Conservation (phyloP, 1,284 basidiomycete genomes). For the Pascua sp. region DNA sequence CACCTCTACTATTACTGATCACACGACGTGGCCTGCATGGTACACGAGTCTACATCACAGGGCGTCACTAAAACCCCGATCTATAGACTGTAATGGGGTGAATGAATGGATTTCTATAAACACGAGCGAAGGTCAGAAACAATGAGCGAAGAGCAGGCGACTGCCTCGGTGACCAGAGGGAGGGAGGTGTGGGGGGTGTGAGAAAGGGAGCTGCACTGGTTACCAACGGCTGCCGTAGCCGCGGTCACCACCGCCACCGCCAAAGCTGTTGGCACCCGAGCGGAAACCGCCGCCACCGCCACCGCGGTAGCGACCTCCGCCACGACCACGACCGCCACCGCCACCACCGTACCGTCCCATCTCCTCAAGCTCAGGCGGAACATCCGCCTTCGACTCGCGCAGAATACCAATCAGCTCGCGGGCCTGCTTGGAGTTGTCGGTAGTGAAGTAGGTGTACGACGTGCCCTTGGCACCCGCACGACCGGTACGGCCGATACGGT, state of each 20-base stretch:
- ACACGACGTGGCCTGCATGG: too few species aligned
- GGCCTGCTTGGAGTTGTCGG: slow-evolving; percentile 89
- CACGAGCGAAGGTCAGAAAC: neutral
- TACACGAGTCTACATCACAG: too few species aligned
- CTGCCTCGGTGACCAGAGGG: too few species aligned
- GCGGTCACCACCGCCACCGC: slow-evolving; percentile 41
- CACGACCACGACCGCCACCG: slow-evolving; percentile 50
- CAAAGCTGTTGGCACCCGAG: slow-evolving; percentile 20
- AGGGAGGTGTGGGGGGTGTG: too few species aligned
- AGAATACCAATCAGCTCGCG: slow-evolving; percentile 87
- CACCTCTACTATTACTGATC: too few species aligned
- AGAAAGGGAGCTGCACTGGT: neutral
- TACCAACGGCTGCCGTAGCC: slow-evolving; percentile 38
- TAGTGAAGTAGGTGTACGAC: slow-evolving; percentile 94
- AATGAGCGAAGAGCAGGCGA: neutral
- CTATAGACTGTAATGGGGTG: too few species aligned
- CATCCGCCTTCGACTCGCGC: slow-evolving; percentile 79
- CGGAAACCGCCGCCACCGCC: slow-evolving; percentile 51
- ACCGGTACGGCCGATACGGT: slow-evolving; percentile 58
- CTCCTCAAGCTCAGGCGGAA: slow-evolving; percentile 88
- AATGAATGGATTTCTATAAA: too few species aligned
- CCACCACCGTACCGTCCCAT: slow-evolving; percentile 81
- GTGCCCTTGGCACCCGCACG: slow-evolving; percentile 59
- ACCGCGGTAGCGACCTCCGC: slow-evolving; percentile 52
- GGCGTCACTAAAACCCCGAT: too few species aligned